These are phyloP conservation scores for Candida silvatica DNA, from an alignment of 805 yeast genomes.

Conservation along the genomic window DNA sequence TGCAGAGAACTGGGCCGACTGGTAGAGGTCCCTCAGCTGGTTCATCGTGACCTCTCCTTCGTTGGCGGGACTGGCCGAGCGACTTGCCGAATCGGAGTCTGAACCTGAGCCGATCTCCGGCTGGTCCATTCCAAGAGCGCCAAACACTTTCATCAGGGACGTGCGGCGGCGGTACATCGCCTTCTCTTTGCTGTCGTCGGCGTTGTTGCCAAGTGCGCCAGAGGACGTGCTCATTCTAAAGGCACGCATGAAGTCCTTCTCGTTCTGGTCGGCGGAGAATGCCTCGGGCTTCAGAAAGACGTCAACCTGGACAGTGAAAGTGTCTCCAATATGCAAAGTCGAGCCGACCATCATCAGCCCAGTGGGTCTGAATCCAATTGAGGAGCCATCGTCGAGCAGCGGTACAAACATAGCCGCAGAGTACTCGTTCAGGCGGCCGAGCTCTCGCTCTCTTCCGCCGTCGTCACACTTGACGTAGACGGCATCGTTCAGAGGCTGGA, in stretches of 20 bases:
- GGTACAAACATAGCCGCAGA: constrained; percentile 61
- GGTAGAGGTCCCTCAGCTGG: constrained; percentile 70
- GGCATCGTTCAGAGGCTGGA: constrained; percentile 12
- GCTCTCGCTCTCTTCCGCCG: constrained; percentile 34
- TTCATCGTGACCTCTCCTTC: constrained; percentile 40
- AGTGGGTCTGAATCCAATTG: constrained; percentile 50
- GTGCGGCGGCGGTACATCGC: constrained; percentile 2
- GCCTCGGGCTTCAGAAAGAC: constrained; percentile 34
- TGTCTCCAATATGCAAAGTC: constrained; percentile 65
- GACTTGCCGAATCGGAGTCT: constrained; percentile 1
- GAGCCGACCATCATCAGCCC: constrained; percentile 45
- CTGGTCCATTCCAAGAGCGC: not conserved
- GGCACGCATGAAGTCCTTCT: constrained; percentile 10
- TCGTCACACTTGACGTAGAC: constrained; percentile 15
- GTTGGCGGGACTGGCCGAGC: constrained; percentile 2
- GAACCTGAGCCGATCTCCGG: constrained; percentile 6
- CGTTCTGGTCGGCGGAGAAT: constrained; percentile 7
- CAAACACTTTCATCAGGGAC: not conserved
- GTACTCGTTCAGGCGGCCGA: constrained; percentile 72
- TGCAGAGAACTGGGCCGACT: constrained; percentile 42
- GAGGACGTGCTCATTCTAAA: not conserved
- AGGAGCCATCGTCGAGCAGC: constrained; percentile 25
- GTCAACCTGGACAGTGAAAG: constrained; percentile 62
- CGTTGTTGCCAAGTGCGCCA: not conserved
- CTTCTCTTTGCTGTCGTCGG: constrained; percentile 10